These are phyloP conservation scores for Ascoidea rubescens DNA, from an alignment of 805 yeast species.

Conservation along the genomic window DNA sequence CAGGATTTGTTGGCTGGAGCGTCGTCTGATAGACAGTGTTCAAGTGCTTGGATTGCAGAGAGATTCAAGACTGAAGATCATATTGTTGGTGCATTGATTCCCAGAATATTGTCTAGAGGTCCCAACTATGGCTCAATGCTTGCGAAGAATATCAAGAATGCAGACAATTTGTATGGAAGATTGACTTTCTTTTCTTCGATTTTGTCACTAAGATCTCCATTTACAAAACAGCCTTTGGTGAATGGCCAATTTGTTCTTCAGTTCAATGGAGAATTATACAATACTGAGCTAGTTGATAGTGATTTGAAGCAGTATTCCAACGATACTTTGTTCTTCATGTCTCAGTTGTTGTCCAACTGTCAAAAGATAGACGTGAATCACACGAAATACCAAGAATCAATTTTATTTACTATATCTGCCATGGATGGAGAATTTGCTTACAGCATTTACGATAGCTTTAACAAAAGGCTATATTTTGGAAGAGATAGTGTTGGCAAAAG, in stretches of 20 bases:
- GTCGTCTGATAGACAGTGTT: background rate
- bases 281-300: conserved; percentile 28
- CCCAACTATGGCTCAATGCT: conserved; percentile 36
- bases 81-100: conserved; percentile 21
- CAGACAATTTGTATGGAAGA: conserved; percentile 10
- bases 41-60: background rate
- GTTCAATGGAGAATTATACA: conserved; percentile 87
- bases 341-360: too few relatives aligned
- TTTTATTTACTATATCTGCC: conserved; percentile 20
- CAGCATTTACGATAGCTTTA: conserved; percentile 30
- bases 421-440: conserved; percentile 81
- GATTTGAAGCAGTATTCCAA: conserved; percentile 24
- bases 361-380: too few relatives aligned
- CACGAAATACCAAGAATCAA: background rate
- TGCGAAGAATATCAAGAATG: conserved; percentile 6
- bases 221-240: conserved; percentile 57
- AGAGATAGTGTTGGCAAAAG: conserved; percentile 76
- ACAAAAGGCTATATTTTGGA: conserved; percentile 50
- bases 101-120: conserved; percentile 44
- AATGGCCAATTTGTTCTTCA: conserved; percentile 36
- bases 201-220: conserved; percentile 67
- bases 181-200: conserved; percentile 51
- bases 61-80: background rate
- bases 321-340: conserved; percentile 47
- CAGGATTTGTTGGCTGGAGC: background rate